Percentiles rank a stretch among this genome's conserved stretches.
Conservation (phyloP, 75 land plant species). For the Cupressus sempervirens region DNA sequence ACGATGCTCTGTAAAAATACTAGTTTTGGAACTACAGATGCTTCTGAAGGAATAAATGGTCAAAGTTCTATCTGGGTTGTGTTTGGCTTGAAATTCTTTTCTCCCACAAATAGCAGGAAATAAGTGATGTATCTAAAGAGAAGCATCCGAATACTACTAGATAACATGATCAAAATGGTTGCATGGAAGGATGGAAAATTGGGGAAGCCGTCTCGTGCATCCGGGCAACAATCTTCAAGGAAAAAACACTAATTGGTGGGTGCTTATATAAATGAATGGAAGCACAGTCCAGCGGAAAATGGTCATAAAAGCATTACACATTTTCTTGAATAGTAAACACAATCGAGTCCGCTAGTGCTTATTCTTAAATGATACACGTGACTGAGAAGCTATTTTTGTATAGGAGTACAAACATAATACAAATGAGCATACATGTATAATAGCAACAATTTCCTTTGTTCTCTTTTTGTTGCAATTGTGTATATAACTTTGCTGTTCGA, state of each 20-base stretch:
- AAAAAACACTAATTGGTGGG: not conserved
- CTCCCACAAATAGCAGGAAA: not conserved
- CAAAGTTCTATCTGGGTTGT: not conserved
- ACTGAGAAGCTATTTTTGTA: no score
- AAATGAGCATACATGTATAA: no score
- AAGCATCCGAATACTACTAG: not conserved
- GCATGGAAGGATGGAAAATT: not conserved
- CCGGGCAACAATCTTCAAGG: not conserved
- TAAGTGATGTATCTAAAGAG: not conserved
- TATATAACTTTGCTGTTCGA: no score
- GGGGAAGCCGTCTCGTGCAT: not conserved
- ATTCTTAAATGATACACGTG: not conserved
- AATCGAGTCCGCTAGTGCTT: not conserved
- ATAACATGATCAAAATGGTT: not conserved
- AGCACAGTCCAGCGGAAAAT: not conserved
- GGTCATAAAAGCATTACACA: not conserved
- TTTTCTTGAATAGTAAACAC: no score
- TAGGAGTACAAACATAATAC: no score
- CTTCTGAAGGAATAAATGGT: not conserved
- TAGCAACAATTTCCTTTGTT: no score
- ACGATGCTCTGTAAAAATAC: not conserved
- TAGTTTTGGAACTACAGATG: not conserved
- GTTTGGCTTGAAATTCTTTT: not conserved
- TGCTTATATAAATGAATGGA: not conserved
- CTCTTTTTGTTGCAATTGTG: no score